phyloP scores from a whole-genome alignment of 495 filamentous ascomycete genomes.

The Cercophora samala region DNA sequence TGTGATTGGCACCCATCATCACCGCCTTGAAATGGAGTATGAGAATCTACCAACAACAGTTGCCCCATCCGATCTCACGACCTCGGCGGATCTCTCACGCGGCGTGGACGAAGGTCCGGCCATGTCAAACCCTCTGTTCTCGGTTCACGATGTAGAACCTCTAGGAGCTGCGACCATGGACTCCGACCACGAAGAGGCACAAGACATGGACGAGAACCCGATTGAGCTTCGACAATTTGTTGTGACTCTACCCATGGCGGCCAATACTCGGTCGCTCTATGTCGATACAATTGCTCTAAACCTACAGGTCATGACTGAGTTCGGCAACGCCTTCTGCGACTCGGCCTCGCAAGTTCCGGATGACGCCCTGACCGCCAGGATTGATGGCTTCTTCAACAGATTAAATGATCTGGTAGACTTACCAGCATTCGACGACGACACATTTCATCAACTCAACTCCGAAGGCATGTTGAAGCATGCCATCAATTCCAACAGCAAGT shows the following conservation, averaged over 20 bases:
- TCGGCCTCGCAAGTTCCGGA: constrained; percentile 27
- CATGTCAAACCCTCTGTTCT: background rate
- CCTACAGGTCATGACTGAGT: constrained; percentile 34
- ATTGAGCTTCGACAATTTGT: constrained; percentile 26
- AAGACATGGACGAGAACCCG: background rate
- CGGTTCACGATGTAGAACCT: constrained; percentile 7
- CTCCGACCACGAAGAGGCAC: constrained; percentile 12
- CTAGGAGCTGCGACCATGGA: background rate
- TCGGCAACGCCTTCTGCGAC: constrained; percentile 29
- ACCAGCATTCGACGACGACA: constrained; percentile 37
- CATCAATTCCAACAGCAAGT: constrained; percentile 44
- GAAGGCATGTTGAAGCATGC: constrained; percentile 38
- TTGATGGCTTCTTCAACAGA: constrained; percentile 38
- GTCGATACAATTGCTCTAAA: constrained; percentile 39
- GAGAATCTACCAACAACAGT: constrained; percentile 6
- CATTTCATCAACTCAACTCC: constrained; percentile 27
- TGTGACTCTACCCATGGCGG: constrained; percentile 43
- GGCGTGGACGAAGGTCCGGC: background rate
- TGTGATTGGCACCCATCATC: background rate
- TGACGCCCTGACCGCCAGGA: constrained; percentile 26
- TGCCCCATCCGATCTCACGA: constrained; percentile 6
- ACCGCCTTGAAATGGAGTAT: background rate
- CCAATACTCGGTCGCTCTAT: constrained; percentile 38
- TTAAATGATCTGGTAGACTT: constrained; percentile 44
- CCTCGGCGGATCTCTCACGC: background rate